These are phyloP conservation scores for Scedosporium apiospermum DNA, from an alignment of 2,329 filamentous ascomycete genomes.

Conservation along the genomic window DNA sequence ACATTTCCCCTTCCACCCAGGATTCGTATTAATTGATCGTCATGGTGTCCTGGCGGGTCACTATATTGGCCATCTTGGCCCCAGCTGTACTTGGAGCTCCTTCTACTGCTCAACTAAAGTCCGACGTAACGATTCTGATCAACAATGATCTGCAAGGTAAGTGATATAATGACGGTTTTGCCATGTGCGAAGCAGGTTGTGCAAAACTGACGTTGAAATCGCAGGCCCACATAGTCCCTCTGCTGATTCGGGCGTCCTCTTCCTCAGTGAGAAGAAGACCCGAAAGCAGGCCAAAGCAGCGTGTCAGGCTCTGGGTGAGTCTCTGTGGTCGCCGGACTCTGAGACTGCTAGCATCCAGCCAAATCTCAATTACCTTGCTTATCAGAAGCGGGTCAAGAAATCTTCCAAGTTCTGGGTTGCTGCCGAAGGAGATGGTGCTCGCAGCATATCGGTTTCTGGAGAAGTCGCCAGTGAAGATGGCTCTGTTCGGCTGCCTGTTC, in stretches of 20 bases:
- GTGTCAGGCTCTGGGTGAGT: conserved; percentile 28
- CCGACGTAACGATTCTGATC: conserved; percentile 26
- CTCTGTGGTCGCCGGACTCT: conserved; percentile 23
- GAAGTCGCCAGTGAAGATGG: conserved; percentile 10
- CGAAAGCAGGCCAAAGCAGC: conserved; percentile 18
- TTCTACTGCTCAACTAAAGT: conserved; percentile 23
- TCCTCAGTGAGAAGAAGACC: conserved; percentile 19
- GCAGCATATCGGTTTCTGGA: conserved; percentile 19
- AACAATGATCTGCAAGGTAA: conserved; percentile 32
- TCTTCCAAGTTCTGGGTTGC: conserved; percentile 26
- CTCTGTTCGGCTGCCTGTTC: conserved; percentile 18
- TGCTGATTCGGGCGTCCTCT: conserved; percentile 23
- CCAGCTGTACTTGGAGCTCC: conserved; percentile 15
- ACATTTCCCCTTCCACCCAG: neutral
- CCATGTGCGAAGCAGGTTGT: neutral
- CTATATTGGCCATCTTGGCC: conserved; percentile 12
- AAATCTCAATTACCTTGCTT: conserved; percentile 26
- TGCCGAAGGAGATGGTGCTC: conserved; percentile 11
- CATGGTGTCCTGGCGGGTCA: conserved; percentile 7
- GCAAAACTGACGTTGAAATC: neutral
- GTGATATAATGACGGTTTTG: neutral
- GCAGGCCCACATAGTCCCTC: conserved; percentile 22
- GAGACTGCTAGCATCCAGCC: conserved; percentile 18
- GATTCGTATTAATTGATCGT: conserved; percentile 2
- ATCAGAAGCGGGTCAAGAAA: conserved; percentile 15